A percentile compares a stretch with the other conserved stretches of the same genome.
Conservation (phyloP, 1,284 basidiomycete species). For the Irpex sp. region DNA sequence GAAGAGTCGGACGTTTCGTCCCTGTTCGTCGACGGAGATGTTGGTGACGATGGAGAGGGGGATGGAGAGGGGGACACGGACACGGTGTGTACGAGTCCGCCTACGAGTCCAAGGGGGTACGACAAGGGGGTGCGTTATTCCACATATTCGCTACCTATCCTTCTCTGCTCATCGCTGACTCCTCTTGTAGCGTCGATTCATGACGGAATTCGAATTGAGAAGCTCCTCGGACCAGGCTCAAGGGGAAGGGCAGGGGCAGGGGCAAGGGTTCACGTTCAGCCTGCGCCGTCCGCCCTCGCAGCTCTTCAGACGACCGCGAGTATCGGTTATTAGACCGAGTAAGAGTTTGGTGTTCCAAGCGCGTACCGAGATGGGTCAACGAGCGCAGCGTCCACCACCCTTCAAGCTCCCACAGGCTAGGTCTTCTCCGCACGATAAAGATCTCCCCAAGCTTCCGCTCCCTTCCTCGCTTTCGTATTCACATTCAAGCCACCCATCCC, state of each 20-base stretch:
- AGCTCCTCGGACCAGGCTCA: neutral
- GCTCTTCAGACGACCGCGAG: neutral
- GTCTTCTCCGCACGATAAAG: neutral
- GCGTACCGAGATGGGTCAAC: neutral
- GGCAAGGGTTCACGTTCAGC: neutral
- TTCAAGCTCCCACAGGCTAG: neutral
- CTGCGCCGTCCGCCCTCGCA: neutral
- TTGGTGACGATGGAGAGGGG: neutral
- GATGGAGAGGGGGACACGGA: constrained; percentile 5
- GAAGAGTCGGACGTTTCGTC: constrained; percentile 2
- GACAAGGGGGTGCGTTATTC: neutral
- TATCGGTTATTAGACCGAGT: neutral
- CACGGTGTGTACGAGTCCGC: constrained; percentile 9
- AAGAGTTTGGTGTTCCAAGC: neutral
- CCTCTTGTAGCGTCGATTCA: neutral
- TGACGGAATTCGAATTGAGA: neutral
- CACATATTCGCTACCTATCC: neutral
- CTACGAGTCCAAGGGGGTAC: constrained; percentile 1
- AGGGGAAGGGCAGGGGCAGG: too few species aligned
- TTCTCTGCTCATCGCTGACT: neutral
- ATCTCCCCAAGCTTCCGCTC: neutral
- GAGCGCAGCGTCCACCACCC: neutral
- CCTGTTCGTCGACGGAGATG: neutral
- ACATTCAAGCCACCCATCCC: neutral
- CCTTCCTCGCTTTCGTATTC: neutral